phyloP scores from a whole-genome alignment of 192 early-diverging fungal genomes.

The Dissophora ornata region DNA sequence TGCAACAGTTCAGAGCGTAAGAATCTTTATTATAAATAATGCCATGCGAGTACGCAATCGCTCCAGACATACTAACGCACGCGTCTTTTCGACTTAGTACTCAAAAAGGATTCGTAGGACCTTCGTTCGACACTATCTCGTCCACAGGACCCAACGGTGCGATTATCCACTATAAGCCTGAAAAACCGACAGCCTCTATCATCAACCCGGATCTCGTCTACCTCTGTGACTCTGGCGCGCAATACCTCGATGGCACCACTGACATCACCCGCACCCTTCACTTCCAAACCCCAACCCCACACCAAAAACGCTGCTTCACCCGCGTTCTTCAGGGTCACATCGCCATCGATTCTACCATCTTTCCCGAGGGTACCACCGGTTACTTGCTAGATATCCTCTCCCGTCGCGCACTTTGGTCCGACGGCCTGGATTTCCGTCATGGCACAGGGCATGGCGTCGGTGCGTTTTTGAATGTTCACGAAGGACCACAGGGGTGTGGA shows the following conservation, averaged over 20 bases:
- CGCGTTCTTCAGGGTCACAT: constrained; percentile 98
- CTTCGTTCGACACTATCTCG: constrained; percentile 97
- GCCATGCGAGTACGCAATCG: no score
- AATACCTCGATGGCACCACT: constrained; percentile 96
- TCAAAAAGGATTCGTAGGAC: constrained; percentile 86
- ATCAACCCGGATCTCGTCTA: constrained; percentile 84
- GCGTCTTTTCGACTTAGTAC: no score
- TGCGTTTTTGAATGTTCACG: constrained; percentile 93
- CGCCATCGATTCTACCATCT: constrained; percentile 86
- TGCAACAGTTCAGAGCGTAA: constrained; percentile 78
- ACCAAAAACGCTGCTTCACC: constrained; percentile 93
- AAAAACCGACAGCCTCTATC: constrained; percentile 76
- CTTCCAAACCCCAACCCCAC: constrained; percentile 83
- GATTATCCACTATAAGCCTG: constrained; percentile 97
- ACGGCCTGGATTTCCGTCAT: constrained; percentile 95
- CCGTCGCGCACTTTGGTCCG: constrained; percentile 86
- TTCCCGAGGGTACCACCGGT: constrained; percentile 88
- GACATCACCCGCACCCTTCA: constrained; percentile 95
- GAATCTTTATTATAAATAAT: no score
- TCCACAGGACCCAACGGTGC: constrained; percentile 94
- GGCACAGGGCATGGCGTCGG: constrained; percentile 99
- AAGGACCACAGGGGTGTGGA: constrained; percentile 95
- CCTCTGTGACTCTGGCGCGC: constrained; percentile 95
- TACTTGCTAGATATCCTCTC: constrained; percentile 91
- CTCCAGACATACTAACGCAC: no score